Conservation (phyloP, 805 yeast genomes). For the Ogataea kodamae region DNA sequence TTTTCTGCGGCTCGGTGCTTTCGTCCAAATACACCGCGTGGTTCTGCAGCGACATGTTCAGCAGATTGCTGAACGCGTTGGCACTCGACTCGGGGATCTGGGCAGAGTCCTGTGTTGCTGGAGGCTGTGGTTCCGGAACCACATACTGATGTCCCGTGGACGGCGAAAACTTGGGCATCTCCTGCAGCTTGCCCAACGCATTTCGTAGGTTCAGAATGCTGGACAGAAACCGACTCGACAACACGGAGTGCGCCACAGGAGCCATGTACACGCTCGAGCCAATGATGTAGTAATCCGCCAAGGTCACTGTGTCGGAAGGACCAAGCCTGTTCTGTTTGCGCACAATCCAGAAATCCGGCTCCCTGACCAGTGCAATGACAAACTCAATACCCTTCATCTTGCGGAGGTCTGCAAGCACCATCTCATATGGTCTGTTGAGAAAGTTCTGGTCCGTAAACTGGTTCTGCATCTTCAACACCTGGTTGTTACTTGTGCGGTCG, state of each 20-base stretch:
- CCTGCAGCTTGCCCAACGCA: conserved; percentile 45
- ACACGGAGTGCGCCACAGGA: conserved; percentile 68
- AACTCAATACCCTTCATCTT: conserved; percentile 88
- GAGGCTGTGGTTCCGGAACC: conserved; percentile 2
- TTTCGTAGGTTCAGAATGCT: conserved; percentile 42
- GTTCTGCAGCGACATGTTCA: conserved; percentile 28
- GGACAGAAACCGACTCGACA: conserved; percentile 66
- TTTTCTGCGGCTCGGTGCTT: no score
- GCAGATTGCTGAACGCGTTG: conserved; percentile 29
- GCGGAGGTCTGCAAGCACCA: conserved; percentile 47
- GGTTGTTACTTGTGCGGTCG: conserved; percentile 91
- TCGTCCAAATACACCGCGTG: conserved; percentile 26
- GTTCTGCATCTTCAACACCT: conserved; percentile 90
- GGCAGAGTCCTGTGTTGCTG: conserved; percentile 6
- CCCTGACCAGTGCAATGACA: conserved; percentile 66
- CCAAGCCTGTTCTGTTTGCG: conserved; percentile 70
- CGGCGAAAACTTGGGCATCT: conserved; percentile 54
- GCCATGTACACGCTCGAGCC: conserved; percentile 94
- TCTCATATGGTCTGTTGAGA: conserved; percentile 31
- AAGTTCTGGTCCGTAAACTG: conserved; percentile 62
- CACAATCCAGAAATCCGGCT: conserved; percentile 91
- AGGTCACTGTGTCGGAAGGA: conserved; percentile 46
- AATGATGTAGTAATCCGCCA: conserved; percentile 80
- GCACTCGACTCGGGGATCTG: conserved; percentile 24
- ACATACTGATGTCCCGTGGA: conserved; percentile 55